These are phyloP conservation scores for Schizophyllum amplum DNA, from an alignment of 1,284 basidiomycete genomes.

Conservation along the genomic window DNA sequence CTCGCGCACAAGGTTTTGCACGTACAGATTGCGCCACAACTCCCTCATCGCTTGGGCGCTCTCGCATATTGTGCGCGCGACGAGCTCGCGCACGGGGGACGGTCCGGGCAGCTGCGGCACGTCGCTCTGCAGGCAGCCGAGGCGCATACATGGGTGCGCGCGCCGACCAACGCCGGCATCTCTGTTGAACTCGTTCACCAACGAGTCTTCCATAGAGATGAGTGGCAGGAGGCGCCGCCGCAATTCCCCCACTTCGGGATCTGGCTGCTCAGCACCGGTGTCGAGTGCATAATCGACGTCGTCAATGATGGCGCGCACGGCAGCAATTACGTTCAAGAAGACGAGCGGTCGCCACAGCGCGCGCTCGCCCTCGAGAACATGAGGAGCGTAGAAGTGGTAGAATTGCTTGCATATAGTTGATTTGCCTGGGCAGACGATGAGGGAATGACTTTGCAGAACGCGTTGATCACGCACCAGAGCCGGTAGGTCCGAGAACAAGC, in stretches of 20 bases:
- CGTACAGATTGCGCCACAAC: background rate
- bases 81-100: background rate
- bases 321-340: background rate
- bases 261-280: background rate
- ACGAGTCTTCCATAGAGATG: background rate
- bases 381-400: background rate
- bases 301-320: background rate
- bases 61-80: background rate
- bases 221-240: background rate
- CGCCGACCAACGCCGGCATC: background rate
- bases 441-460: too few relatives aligned
- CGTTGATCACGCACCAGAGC: background rate
- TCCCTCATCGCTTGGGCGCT: background rate
- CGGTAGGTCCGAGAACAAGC: background rate
- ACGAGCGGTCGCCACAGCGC: background rate
- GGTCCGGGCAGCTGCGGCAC: too few relatives aligned
- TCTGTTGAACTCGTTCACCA: background rate
- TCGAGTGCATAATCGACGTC: background rate
- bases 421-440: background rate
- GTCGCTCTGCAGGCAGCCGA: background rate
- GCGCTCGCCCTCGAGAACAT: background rate
- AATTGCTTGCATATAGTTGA: background rate
- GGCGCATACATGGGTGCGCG: background rate
- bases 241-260: background rate
- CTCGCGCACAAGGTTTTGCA: background rate